phyloP scores from a whole-genome alignment of 495 filamentous ascomycete genomes.

The Trichocladium antarcticum region DNA sequence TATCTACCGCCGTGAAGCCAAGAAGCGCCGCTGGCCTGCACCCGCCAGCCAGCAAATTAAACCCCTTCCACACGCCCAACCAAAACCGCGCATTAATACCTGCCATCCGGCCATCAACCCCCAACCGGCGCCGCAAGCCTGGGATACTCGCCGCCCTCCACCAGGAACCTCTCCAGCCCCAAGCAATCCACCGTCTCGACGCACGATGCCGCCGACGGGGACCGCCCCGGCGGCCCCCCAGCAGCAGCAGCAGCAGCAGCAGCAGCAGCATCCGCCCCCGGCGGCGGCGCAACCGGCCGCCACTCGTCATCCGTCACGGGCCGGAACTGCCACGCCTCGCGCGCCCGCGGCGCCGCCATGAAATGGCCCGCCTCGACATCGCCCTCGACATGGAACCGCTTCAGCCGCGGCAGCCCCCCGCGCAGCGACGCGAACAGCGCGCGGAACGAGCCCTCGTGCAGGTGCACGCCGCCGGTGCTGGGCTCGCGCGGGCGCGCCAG shows the following conservation, averaged over 20 bases:
- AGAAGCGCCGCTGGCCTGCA: too few species aligned
- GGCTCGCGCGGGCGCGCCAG: constrained; percentile 31
- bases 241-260: not conserved
- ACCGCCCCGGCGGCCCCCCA: not conserved
- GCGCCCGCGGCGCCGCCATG: constrained; percentile 20
- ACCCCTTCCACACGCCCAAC: not conserved
- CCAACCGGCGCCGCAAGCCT: constrained; percentile 8
- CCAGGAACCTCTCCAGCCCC: constrained; percentile 34
- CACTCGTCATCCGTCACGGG: constrained; percentile 35
- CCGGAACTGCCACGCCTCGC: constrained; percentile 37
- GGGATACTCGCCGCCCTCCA: constrained; percentile 33
- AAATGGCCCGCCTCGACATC: constrained; percentile 35
- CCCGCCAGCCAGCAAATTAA: too few species aligned
- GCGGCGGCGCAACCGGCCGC: constrained; percentile 21
- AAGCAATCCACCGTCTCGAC: constrained; percentile 31
- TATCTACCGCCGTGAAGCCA: not conserved
- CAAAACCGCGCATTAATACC: not conserved
- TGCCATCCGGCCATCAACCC: not conserved
- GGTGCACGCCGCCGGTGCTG: constrained; percentile 34
- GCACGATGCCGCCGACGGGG: not conserved
- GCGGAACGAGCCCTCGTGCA: constrained; percentile 35
- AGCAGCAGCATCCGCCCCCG: not conserved
- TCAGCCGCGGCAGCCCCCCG: constrained; percentile 26
- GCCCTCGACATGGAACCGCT: constrained; percentile 37
- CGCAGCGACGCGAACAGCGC: constrained; percentile 32